Base-by-base conservation (phyloP, 108 stramenopile genomes). In the Fistulifera pelliculosa region DNA sequence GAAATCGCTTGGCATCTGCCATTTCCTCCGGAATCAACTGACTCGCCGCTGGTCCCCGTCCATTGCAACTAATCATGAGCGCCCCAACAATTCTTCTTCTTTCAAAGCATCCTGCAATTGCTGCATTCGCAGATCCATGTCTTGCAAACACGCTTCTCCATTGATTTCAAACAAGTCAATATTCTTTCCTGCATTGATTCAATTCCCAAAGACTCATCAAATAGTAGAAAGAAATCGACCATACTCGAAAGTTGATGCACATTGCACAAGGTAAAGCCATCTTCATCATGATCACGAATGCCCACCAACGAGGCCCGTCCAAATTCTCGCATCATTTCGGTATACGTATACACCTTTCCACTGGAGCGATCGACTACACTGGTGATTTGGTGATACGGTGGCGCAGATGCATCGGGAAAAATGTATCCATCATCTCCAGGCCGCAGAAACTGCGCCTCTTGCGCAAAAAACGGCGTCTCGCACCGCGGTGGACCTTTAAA, bases 1-100 rank as follows among this genome's bases (percentile, higher is more conserved):
- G 17, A 52, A 74, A 80, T 12, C 60, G 57, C 14, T 13, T 80
- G 8, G 79, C 79, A 64, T 80, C 79, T 6, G 69, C 54, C 79
- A 75, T 75, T 12, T 61, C 52, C 54, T 73, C 68, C 2, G 21
- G 45, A 35, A 78, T 64, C 12, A 66, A 25, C 2, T 35, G 12
- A 1, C 54, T 38, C 23, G 16, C 26, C 2, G 38, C 26, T 7
- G 79, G 79, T 11, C 79, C 79, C 19, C 79, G 64, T 25, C 69
- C 73, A 35, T 27, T 56, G 47, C 79, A 80, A n/a, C 62, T 65
- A 42, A 70, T 66, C 71, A 80, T 75, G 51, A 80, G 16, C 11
- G 69, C 79, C 15, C 70, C 79, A 80, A 54, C 15, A 80, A 52
- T 27, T 69, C 47, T 49, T 76, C 70, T 13, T 54, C 62, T 27